phyloP scores from a whole-genome alignment of 495 filamentous ascomycete genomes.

The Neurospora discreta region DNA sequence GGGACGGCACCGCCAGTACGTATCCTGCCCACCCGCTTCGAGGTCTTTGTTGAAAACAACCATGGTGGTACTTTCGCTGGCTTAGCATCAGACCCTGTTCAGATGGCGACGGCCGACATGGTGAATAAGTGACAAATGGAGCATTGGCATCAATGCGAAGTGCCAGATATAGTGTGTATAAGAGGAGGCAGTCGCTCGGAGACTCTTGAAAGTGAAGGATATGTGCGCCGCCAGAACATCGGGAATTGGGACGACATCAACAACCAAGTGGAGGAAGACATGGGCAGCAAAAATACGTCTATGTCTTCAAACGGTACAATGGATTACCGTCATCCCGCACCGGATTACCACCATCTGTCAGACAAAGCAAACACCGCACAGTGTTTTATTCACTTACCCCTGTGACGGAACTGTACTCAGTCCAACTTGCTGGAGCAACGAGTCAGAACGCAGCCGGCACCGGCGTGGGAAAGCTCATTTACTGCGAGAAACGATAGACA shows the following conservation, averaged over 20 bases:
- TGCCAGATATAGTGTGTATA: not conserved
- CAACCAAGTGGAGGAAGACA: not conserved
- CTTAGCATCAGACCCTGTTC: not conserved
- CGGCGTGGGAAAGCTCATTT: conserved; percentile 3
- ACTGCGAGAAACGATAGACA: not conserved
- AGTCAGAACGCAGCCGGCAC: conserved; percentile 6
- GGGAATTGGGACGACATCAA: not conserved
- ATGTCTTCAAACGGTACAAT: not conserved
- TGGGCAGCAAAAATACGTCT: not conserved
- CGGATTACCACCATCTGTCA: not conserved
- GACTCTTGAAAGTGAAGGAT: not conserved
- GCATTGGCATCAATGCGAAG: not conserved
- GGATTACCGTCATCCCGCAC: not conserved
- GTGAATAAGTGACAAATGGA: not conserved
- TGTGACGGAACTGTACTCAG: not conserved
- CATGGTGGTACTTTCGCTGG: not conserved
- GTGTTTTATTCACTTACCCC: not conserved
- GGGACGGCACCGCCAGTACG: not conserved
- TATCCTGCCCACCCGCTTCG: not conserved
- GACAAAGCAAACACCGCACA: not conserved
- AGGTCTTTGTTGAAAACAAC: not conserved
- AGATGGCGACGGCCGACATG: not conserved
- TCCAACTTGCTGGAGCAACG: not conserved
- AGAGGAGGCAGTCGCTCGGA: not conserved
- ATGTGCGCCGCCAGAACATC: not conserved